phyloP scores from a whole-genome alignment of 495 filamentous ascomycete genomes.

The Annulohypoxylon bovei region DNA sequence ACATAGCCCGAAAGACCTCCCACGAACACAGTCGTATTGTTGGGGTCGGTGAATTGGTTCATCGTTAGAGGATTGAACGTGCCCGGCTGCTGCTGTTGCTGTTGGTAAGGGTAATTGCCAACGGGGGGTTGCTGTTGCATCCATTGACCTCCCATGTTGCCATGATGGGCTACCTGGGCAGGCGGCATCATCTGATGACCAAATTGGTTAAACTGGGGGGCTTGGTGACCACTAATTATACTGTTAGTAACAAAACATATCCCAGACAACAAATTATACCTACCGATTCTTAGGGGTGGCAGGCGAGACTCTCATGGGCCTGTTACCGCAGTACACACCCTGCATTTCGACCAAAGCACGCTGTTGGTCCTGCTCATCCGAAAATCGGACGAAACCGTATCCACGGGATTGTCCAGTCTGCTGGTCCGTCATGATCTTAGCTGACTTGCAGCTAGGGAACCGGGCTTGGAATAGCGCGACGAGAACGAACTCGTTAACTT shows the following conservation, averaged over 20 bases:
- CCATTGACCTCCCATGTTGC: constrained; percentile 52
- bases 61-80: constrained; percentile 70
- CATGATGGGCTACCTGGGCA: constrained; percentile 48
- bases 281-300: constrained; percentile 89
- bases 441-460: constrained; percentile 97
- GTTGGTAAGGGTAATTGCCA: constrained; percentile 70
- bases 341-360: constrained; percentile 97
- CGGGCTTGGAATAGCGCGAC: constrained; percentile 96
- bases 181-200: constrained; percentile 55
- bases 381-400: constrained; percentile 98
- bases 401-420: constrained; percentile 97
- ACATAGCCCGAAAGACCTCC: constrained; percentile 98
- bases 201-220: constrained; percentile 52
- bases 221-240: constrained; percentile 41
- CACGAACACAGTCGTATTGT: constrained; percentile 99
- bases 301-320: constrained; percentile 98
- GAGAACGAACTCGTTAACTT: constrained; percentile 98
- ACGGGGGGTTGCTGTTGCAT: constrained; percentile 47
- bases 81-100: constrained; percentile 18
- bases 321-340: constrained; percentile 98
- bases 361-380: constrained; percentile 93
- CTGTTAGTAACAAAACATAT: constrained; percentile 11
- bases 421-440: constrained; percentile 99
- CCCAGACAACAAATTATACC: constrained; percentile 14
- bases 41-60: constrained; percentile 99